phyloP scores from a whole-genome alignment of 192 early-diverging fungal species.

The Backusella australiensis region DNA sequence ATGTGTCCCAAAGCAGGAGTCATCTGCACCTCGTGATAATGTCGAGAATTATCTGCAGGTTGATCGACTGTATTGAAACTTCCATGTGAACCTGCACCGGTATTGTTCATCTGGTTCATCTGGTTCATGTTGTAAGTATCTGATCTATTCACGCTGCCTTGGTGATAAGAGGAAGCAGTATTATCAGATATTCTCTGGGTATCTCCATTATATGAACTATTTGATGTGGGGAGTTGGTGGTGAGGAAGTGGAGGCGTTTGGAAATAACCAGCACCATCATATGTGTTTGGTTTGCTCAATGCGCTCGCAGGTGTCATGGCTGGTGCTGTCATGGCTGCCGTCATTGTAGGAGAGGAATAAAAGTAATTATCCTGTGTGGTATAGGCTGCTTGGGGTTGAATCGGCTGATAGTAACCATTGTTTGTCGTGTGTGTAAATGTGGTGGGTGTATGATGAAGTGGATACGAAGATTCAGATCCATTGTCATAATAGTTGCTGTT shows the following conservation, averaged over 20 bases:
- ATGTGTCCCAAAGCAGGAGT: background rate
- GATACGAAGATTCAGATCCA: background rate
- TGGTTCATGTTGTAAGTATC: background rate
- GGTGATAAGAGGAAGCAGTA: background rate
- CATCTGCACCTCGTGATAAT: background rate
- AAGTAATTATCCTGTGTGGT: background rate
- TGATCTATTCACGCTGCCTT: background rate
- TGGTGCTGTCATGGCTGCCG: background rate
- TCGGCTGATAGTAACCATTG: background rate
- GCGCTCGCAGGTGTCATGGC: background rate
- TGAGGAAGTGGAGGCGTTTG: background rate
- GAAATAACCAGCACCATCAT: background rate
- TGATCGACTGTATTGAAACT: slow-evolving; percentile 2
- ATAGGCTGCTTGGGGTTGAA: background rate
- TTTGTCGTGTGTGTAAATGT: background rate
- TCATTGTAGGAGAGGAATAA: background rate
- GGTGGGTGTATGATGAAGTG: background rate
- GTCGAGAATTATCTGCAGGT: background rate
- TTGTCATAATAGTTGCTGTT: background rate
- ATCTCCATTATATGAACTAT: background rate
- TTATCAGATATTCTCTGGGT: background rate
- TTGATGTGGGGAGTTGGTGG: background rate
- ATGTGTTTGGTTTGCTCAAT: slow-evolving; percentile 1
- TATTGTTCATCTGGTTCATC: background rate
- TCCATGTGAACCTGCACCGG: background rate